These are phyloP conservation scores for Coffea humblotiana DNA, from an alignment of 305 asterid species.

Conservation along the genomic window DNA sequence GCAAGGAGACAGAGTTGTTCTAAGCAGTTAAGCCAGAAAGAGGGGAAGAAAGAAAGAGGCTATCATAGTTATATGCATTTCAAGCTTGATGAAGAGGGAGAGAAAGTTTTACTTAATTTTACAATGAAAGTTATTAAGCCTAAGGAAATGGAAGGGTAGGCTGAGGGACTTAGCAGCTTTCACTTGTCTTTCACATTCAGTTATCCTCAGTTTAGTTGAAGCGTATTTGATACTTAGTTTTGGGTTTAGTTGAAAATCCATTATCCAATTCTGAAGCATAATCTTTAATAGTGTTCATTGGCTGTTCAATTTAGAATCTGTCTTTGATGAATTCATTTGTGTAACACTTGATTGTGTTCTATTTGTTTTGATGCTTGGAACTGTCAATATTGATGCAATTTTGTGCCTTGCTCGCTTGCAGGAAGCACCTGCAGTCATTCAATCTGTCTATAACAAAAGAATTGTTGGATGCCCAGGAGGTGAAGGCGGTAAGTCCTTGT, in stretches of 20 bases:
- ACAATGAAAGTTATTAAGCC: background rate
- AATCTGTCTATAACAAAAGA: conserved; percentile 83
- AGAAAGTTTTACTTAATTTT: no score
- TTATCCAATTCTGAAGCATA: background rate
- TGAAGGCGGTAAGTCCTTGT: conserved; percentile 71
- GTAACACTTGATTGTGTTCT: background rate
- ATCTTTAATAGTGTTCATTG: background rate
- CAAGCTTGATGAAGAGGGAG: conserved; percentile 4
- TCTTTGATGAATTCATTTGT: background rate
- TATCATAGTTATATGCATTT: background rate
- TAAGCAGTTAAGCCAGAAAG: background rate
- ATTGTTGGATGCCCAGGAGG: conserved; percentile 98
- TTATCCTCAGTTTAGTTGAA: background rate
- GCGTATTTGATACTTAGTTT: background rate
- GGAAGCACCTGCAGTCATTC: conserved; percentile 91
- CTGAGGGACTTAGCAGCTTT: background rate
- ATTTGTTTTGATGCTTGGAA: background rate
- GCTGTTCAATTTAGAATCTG: background rate
- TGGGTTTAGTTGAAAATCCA: background rate
- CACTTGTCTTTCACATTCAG: background rate
- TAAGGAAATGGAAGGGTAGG: background rate
- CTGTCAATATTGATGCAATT: conserved; percentile 6
- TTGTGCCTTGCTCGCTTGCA: conserved; percentile 29
- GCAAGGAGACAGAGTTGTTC: background rate
- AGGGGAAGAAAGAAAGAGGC: background rate